Evolutionary conservation across 148 eudicot species (phyloP), one percentile per base, ranked within the genome.

Genomic region (Cornus kousa): DNA sequence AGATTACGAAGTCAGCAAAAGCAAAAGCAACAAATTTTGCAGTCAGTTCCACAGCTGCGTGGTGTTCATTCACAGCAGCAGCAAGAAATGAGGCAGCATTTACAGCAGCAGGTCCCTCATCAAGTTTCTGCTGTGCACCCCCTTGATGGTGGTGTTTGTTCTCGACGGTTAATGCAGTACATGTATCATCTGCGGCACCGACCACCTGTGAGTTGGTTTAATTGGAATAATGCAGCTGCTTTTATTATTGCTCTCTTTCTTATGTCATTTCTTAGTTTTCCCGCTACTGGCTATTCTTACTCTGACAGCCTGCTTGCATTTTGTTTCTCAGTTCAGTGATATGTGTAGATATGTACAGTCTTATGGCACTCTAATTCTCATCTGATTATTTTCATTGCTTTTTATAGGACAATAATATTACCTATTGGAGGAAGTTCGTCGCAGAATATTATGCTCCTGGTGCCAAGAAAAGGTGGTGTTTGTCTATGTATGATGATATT

Each of bases 381-480:
- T 50, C 28, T 28, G 10, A 33, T 33, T 76, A 2, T 60, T 70
- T 12, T 71, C 13, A 13, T 59, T 71, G 4, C 31, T 67, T 75
- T 64, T 43, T 77, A 77, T 67, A 90, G 93, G 89, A 88, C 67
- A 88, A 90, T 76, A 80, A 71, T 82, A 77, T 86, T 43, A 31
- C 28, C 13, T 86, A 75, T 66, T 90, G 91, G 93, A 86, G 81
- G 80, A 66, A 78, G 37, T 85, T 90, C 80, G 88, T 87, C 60
- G 73, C 57, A n/a, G 68, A 80, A 32, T 90, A 80, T 79, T 90
- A 75, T 73, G 86, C 85, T 78, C 78, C 81, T 53, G 1, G 53
- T 55, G 90, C 83, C 33, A 85, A 70, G 84, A 84, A 78, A 80
- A 88, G 82, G 74, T 87, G 87, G 84, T 90, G 93, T 72, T 70